phyloP scores from a whole-genome alignment of 768 basidiomycete species.

The Xerocomellus intermedius region DNA sequence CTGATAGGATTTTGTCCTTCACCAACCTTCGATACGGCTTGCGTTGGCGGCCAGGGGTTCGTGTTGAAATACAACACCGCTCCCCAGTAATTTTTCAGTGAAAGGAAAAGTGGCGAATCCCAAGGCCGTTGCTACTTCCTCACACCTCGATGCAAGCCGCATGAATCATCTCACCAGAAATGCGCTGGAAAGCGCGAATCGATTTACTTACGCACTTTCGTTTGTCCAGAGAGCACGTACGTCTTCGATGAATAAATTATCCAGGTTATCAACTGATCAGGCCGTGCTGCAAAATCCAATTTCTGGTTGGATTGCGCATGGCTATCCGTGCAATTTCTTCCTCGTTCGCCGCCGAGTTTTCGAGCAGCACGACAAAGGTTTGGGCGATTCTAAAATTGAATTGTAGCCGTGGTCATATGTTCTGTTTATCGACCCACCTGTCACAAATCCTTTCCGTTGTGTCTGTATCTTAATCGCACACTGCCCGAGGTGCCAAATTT shows the following conservation, averaged over 20 bases:
- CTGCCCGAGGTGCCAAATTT: slow-evolving; percentile 1
- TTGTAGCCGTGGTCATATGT: background rate
- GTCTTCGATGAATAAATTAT: slow-evolving; percentile 91
- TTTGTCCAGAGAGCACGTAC: slow-evolving; percentile 44
- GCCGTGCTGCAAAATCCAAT: slow-evolving; percentile 53
- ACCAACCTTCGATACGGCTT: slow-evolving; percentile 91
- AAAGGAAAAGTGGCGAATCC: slow-evolving; percentile 66
- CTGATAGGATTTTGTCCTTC: slow-evolving; percentile 76
- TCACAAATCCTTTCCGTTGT: background rate
- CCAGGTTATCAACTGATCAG: slow-evolving; percentile 68
- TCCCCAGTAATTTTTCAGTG: slow-evolving; percentile 54
- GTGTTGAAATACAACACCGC: slow-evolving; percentile 77
- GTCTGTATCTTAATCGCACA: background rate
- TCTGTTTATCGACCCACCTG: background rate
- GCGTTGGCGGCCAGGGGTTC: slow-evolving; percentile 70
- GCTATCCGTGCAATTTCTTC: slow-evolving; percentile 59
- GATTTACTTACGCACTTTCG: background rate
- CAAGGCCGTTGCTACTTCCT: slow-evolving; percentile 74
- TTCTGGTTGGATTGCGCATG: slow-evolving; percentile 51
- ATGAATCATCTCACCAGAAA: slow-evolving; percentile 79
- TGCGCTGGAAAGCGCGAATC: slow-evolving; percentile 47
- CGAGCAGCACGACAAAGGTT: slow-evolving; percentile 76
- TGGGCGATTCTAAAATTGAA: slow-evolving; percentile 27
- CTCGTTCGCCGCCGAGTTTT: slow-evolving; percentile 60
- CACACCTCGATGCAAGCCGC: slow-evolving; percentile 85